These are phyloP conservation scores for Serpula lacrymans DNA, from an alignment of 768 basidiomycete genomes.

Conservation along the genomic window DNA sequence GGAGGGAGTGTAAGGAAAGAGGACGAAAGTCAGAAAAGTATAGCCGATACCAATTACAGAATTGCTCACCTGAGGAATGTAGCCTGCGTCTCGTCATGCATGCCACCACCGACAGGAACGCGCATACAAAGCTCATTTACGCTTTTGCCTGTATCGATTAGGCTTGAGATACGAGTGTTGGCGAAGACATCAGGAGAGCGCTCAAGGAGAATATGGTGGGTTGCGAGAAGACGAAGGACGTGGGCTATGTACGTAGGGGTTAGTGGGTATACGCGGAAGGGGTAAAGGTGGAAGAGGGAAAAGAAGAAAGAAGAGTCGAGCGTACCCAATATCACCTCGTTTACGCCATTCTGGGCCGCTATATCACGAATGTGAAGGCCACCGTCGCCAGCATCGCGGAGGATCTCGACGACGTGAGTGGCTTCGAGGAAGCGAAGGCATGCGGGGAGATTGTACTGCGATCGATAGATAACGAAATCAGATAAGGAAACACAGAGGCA, in stretches of 20 bases:
- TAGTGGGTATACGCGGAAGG: too few species aligned
- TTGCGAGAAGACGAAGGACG: slow-evolving; percentile 70
- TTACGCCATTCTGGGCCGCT: too few species aligned
- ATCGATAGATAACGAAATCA: not conserved
- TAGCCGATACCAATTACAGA: not conserved
- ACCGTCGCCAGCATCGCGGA: slow-evolving; percentile 59
- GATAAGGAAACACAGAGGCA: not conserved
- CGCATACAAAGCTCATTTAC: slow-evolving; percentile 47
- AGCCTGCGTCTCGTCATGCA: too few species aligned
- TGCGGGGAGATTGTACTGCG: slow-evolving; percentile 69
- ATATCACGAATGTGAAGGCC: slow-evolving; percentile 22
- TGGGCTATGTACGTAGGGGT: slow-evolving; percentile 48
- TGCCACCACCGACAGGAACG: not conserved
- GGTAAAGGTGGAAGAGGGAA: too few species aligned
- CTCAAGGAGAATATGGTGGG: slow-evolving; percentile 74
- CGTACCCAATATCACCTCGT: too few species aligned
- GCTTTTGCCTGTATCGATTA: slow-evolving; percentile 65
- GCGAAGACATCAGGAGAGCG: slow-evolving; percentile 69
- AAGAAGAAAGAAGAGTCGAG: too few species aligned
- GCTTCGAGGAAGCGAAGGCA: slow-evolving; percentile 74
- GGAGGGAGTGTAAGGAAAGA: not conserved
- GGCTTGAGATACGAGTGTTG: slow-evolving; percentile 64
- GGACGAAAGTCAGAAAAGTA: not conserved
- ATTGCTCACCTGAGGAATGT: not conserved
- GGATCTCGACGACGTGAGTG: slow-evolving; percentile 65